Conservation (phyloP, 371 early-diverging fungal species). For the Rhizopus sp. region DNA sequence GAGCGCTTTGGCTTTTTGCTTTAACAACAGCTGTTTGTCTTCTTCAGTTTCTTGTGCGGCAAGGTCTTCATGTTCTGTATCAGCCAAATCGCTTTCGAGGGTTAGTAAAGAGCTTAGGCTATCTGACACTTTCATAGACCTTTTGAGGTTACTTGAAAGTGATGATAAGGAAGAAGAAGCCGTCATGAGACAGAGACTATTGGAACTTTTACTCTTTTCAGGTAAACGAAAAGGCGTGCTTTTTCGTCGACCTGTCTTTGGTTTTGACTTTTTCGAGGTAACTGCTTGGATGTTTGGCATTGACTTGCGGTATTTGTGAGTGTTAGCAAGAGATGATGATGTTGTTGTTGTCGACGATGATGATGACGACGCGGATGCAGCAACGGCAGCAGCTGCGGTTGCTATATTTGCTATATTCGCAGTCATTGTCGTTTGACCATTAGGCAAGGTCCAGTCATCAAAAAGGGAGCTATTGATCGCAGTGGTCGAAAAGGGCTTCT, state of each 20-base stretch:
- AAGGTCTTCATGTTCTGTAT: constrained; percentile 9
- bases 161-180: constrained; percentile 28
- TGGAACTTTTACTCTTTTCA: constrained; percentile 1
- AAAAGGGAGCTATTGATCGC: background rate
- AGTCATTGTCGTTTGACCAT: background rate
- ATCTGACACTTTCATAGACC: constrained; percentile 24
- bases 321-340: background rate
- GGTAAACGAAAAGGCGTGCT: constrained; percentile 14
- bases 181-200: constrained; percentile 6
- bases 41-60: constrained; percentile 28
- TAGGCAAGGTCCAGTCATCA: too few relatives aligned
- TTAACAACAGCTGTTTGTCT: constrained; percentile 8
- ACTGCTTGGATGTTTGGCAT: constrained; percentile 17
- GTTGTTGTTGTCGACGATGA: too few relatives aligned
- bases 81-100: background rate
- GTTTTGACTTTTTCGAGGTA: constrained; percentile 2
- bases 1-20: constrained; percentile 5
- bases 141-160: constrained; percentile 20
- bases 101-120: constrained; percentile 13
- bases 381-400: background rate
- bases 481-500: constrained; percentile 14
- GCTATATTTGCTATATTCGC: constrained; percentile 8
- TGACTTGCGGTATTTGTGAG: constrained; percentile 18
- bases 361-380: too few relatives aligned
- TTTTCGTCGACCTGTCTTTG: constrained; percentile 3